These are phyloP conservation scores for Nicotiana sylvestris DNA, from an alignment of 257 asterid species.

Conservation along the genomic window DNA sequence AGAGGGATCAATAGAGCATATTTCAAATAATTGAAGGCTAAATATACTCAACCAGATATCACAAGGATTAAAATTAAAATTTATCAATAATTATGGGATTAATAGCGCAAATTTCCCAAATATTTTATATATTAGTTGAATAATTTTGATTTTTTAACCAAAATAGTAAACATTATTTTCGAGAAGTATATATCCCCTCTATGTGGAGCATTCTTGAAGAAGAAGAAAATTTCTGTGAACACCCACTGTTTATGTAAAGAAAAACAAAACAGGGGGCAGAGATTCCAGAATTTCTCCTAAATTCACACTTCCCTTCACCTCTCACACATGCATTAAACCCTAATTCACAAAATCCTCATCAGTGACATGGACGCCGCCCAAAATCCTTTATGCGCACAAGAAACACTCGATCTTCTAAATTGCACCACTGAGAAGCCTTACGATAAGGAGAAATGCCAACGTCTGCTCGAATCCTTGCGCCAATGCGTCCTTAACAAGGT, in stretches of 20 bases:
- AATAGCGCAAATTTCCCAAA: too few species aligned
- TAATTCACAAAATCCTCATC: neutral
- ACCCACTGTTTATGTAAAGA: neutral
- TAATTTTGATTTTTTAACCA: too few species aligned
- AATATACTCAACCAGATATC: too few species aligned
- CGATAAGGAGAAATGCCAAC: constrained; percentile 61
- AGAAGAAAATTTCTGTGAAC: neutral
- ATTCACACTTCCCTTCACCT: neutral
- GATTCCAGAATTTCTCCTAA: neutral
- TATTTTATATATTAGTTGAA: too few species aligned
- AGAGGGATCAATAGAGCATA: too few species aligned
- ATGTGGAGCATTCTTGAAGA: neutral
- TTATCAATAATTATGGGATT: too few species aligned
- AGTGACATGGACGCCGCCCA: constrained; percentile 36
- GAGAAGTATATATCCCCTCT: neutral
- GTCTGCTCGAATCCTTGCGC: constrained; percentile 64
- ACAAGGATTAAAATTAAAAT: too few species aligned
- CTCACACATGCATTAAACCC: neutral
- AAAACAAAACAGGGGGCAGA: neutral
- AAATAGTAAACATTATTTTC: too few species aligned
- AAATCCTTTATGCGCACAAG: constrained; percentile 51
- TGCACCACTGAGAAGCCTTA: constrained; percentile 63
- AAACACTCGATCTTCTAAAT: constrained; percentile 73
- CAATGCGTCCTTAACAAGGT: constrained; percentile 72
- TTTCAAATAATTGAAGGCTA: too few species aligned